Percentiles rank a stretch among this genome's conserved stretches.
Conservation (phyloP, 495 filamentous ascomycete species). For the Penicillium ochrochloron region DNA sequence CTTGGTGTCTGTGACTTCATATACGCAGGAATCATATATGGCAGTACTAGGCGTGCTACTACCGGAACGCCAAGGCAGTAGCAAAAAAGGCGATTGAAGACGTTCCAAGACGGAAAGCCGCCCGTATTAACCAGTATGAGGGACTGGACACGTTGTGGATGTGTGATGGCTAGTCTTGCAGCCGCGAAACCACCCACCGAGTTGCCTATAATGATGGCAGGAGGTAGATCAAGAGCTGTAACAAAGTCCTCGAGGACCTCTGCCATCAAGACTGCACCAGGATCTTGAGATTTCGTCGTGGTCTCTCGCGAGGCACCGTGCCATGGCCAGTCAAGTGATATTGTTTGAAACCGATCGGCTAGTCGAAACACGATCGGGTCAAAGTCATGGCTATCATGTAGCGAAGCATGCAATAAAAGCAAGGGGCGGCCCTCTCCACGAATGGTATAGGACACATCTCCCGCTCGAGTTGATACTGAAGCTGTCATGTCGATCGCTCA, state of each 20-base stretch:
- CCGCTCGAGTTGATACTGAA: background rate
- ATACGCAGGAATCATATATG: background rate
- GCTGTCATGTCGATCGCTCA: background rate
- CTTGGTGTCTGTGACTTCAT: background rate
- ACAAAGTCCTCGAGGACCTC: slow-evolving; percentile 9
- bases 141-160: background rate
- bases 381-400: background rate
- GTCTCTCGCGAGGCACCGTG: slow-evolving; percentile 1
- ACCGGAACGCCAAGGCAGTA: background rate
- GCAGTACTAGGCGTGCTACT: background rate
- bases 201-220: slow-evolving; percentile 9
- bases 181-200: slow-evolving; percentile 11
- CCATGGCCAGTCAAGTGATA: slow-evolving; percentile 4
- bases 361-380: slow-evolving; percentile 1
- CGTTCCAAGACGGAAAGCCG: background rate
- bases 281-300: background rate
- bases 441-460: slow-evolving; percentile 1
- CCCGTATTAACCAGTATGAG: slow-evolving; percentile 3
- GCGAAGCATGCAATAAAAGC: background rate
- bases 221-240: slow-evolving; percentile 7
- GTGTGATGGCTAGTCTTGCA: slow-evolving; percentile 13
- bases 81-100: background rate
- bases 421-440: background rate
- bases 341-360: slow-evolving; percentile 1
- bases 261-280: background rate